Base-by-base conservation (phyloP, 202 grass and related monocot genomes). In the Panicum hallii region DNA sequence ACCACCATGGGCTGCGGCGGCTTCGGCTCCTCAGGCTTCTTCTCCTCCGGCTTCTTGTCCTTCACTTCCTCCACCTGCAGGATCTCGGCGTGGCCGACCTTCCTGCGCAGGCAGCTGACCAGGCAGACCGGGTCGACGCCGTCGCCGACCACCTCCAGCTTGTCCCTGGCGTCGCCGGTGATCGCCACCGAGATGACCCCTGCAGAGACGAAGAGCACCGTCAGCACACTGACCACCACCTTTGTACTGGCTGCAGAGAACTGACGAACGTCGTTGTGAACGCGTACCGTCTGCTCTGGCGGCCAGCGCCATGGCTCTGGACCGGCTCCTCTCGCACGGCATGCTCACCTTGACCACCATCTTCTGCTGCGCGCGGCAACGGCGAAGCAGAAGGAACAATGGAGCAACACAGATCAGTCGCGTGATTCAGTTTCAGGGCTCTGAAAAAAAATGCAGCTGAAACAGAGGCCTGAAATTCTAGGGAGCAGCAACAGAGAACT, bases 21-120 rank as follows among this genome's bases (percentile, higher is more conserved):
- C 79, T 54, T 52, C 4, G 49, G 11, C 32, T 67, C 17, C 7
- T 77, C 42, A 15, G 11, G 4, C 48, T 56, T 20, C 79, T 69
- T 44, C 52, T 68, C 63, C 62, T 77, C 57, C 4, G 62, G 30
- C 48, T 54, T 80, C 48, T 68, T 67, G 1, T 71, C 79, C 66
- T 82, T 63, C 17, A 82, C 80, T 17, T 73, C 80, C 68, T 82
- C 68, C 80, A 82, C 68, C 56, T 63, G 55, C 68, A 82, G 43
- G 56, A 82, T 72, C 28, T 82, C 80, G 4, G 80, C 68, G 28
- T 16, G 19, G 1, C 68, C 56, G 42, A 73, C 6, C 80, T 82
- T 82, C 80, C 16, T 63, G 43, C 80, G 68, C 55, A 82, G 68
- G 68, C 43, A 73, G 43, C 43, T 38, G 68, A 41, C 80, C 11